These are phyloP conservation scores for Moricandia arvensis DNA, from an alignment of 345 rosid genomes.

Conservation along the genomic window DNA sequence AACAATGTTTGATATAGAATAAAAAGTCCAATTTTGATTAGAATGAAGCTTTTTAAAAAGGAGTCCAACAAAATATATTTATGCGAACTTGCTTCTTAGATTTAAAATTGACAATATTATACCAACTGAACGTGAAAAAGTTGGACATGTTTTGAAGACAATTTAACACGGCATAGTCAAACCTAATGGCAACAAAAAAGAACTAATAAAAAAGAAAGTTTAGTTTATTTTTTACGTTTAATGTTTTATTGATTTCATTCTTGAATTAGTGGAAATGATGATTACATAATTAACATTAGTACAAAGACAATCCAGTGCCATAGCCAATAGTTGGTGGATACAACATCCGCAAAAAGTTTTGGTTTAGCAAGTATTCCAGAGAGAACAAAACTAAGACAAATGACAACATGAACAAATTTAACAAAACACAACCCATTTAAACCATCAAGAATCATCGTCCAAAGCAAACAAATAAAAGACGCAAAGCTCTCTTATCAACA, in stretches of 20 bases:
- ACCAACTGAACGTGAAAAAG: too few species aligned
- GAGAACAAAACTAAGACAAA: background rate
- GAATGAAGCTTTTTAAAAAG: too few species aligned
- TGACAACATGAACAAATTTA: background rate
- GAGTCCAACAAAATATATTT: too few species aligned
- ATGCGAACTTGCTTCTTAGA: too few species aligned
- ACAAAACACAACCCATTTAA: background rate
- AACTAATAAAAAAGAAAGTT: background rate
- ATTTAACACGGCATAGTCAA: too few species aligned
- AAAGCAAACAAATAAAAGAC: background rate
- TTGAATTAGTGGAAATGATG: background rate
- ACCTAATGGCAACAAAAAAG: too few species aligned
- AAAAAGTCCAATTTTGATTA: too few species aligned
- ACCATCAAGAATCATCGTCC: background rate
- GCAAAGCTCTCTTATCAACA: background rate
- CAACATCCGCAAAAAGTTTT: too few species aligned
- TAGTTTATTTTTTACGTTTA: background rate
- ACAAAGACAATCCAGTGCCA: background rate
- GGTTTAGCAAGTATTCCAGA: background rate
- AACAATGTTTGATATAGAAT: too few species aligned
- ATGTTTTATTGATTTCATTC: background rate
- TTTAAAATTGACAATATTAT: too few species aligned
- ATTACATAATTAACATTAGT: background rate
- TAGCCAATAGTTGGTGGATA: background rate
- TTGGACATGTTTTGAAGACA: too few species aligned